Percentiles rank a stretch among this genome's conserved stretches.
Evolutionary conservation across 352 stramenopile genomes (phyloP).

Genomic region (Phytopythium boreale): DNA sequence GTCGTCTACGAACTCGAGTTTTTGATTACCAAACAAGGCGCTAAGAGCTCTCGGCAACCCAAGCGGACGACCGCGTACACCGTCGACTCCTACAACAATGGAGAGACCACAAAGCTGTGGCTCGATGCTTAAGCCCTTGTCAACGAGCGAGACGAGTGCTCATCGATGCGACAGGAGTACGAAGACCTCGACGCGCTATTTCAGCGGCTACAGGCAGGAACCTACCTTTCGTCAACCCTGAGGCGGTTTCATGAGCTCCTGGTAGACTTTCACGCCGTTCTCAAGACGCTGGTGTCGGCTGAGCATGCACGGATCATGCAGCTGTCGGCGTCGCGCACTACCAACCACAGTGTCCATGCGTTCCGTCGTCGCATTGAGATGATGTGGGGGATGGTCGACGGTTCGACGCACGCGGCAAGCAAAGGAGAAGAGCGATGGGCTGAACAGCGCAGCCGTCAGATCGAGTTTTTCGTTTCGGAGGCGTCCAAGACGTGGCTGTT

Average conservation of each 20-base stretch:
- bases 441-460: background rate
- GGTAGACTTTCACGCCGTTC: background rate
- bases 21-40: background rate
- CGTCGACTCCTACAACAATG: background rate
- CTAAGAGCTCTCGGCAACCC: background rate
- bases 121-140: background rate
- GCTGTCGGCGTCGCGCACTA: background rate
- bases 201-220: background rate
- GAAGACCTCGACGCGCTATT: background rate
- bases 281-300: background rate
- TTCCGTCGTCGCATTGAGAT: background rate
- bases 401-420: background rate
- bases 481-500: background rate
- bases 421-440: background rate
- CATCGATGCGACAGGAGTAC: background rate
- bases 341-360: background rate
- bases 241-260: background rate
- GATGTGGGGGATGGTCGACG: background rate
- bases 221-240: background rate
- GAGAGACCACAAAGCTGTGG: background rate
- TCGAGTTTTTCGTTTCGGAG: background rate
- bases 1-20: slow-evolving; percentile 10
- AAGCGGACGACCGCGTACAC: background rate
- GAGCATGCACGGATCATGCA: background rate
- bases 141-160: background rate